phyloP scores from a whole-genome alignment of 306 rosid genomes.

The Pueraria montana region DNA sequence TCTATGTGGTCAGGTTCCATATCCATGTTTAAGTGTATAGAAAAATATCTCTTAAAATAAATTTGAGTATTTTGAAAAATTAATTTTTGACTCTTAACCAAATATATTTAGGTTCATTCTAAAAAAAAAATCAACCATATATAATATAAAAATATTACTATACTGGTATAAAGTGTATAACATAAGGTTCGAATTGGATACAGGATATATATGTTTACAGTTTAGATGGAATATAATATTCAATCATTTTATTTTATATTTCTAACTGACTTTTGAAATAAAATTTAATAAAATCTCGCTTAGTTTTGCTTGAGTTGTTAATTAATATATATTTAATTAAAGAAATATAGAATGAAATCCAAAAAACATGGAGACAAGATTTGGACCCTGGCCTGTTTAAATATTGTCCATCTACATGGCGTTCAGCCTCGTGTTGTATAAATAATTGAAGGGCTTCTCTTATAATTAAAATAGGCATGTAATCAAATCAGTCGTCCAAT shows the following conservation, averaged over 20 bases:
- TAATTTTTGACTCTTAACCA: no score
- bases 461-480: background rate
- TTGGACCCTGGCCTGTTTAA: background rate
- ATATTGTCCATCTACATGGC: background rate
- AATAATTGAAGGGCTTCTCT: slow-evolving; percentile 24
- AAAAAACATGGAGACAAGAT: background rate
- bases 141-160: background rate
- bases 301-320: background rate
- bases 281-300: background rate
- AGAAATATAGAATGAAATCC: background rate
- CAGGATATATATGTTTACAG: background rate
- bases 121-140: background rate
- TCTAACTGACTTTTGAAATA: no score
- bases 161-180: background rate
- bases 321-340: background rate
- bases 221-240: background rate
- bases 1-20: no score
- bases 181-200: background rate
- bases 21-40: no score
- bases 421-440: background rate
- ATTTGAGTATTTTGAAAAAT: no score
- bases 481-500: background rate
- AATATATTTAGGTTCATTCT: no score
- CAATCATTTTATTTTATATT: background rate
- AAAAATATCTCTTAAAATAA: no score